Evolutionary conservation across 1,284 basidiomycete species (phyloP).

Genomic region (Mycosarcoma maydis): DNA sequence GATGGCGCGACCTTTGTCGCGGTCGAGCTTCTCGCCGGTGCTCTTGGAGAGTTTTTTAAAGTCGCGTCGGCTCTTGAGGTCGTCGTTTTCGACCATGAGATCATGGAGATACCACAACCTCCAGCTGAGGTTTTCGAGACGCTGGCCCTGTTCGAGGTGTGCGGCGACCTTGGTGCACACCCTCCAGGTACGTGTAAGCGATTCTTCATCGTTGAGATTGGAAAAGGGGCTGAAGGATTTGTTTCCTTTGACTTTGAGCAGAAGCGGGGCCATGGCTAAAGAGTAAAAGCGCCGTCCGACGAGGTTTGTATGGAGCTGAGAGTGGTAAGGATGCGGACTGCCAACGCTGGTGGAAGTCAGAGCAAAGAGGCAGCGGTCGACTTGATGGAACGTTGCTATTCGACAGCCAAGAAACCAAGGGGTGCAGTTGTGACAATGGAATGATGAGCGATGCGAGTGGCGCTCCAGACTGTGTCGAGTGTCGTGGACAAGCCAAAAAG

Average conservation of each 20-base stretch:
- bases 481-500: too few relatives aligned
- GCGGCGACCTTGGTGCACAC: slow-evolving; percentile 53
- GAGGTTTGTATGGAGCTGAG: too few relatives aligned
- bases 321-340: not conserved
- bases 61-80: slow-evolving; percentile 40
- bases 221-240: slow-evolving; percentile 56
- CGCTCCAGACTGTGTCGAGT: too few relatives aligned
- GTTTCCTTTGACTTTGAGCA: slow-evolving; percentile 54
- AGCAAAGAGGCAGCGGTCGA: not conserved
- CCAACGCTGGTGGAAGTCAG: not conserved
- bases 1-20: slow-evolving; percentile 43
- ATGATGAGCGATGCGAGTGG: not conserved
- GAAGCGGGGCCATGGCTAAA: slow-evolving; percentile 31
- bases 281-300: not conserved
- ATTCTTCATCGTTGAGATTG: slow-evolving; percentile 54
- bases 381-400: too few relatives aligned
- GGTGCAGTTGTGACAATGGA: not conserved
- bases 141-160: slow-evolving; percentile 58
- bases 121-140: slow-evolving; percentile 59
- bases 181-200: slow-evolving; percentile 46
- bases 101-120: slow-evolving; percentile 55
- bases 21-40: slow-evolving; percentile 51
- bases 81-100: slow-evolving; percentile 48
- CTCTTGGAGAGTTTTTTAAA: slow-evolving; percentile 42
- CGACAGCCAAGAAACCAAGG: too few relatives aligned